Evolutionary conservation across 2,329 filamentous ascomycete species (phyloP).

Genomic region (Phoma sp.): DNA sequence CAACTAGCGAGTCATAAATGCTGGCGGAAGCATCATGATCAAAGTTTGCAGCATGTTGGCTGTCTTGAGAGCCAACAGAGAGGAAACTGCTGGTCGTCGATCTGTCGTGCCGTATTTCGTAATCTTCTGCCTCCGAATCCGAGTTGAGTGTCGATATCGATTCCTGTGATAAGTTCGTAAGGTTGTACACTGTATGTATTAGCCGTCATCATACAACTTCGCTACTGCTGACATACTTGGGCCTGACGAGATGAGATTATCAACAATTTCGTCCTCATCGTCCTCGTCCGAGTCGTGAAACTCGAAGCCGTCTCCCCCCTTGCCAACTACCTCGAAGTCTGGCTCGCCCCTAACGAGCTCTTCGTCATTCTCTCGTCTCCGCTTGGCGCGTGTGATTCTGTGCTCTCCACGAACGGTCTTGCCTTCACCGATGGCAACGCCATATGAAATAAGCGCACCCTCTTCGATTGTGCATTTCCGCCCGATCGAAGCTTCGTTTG

Average conservation of each 20-base stretch:
- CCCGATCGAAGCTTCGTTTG: conserved; percentile 73
- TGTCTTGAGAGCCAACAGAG: conserved; percentile 71
- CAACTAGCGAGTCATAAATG: conserved; percentile 82
- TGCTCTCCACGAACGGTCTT: conserved; percentile 53
- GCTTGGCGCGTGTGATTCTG: conserved; percentile 55
- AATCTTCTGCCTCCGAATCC: conserved; percentile 49
- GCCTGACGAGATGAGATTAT: conserved; percentile 48
- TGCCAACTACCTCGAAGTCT: conserved; percentile 62
- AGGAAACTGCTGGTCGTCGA: conserved; percentile 74
- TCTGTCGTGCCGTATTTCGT: conserved; percentile 57
- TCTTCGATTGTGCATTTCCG: conserved; percentile 70
- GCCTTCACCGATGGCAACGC: conserved; percentile 72
- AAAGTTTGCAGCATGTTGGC: conserved; percentile 66
- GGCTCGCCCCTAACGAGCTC: conserved; percentile 45
- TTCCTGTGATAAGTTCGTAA: conserved; percentile 56
- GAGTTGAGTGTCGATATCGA: conserved; percentile 71
- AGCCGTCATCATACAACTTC: conserved; percentile 3
- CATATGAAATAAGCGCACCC: conserved; percentile 80
- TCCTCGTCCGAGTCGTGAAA: conserved; percentile 65
- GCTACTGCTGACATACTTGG: conserved; percentile 32
- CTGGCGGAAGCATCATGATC: conserved; percentile 86
- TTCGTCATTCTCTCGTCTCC: conserved; percentile 52
- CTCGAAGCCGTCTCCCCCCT: conserved; percentile 65
- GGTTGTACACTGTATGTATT: conserved; percentile 55
- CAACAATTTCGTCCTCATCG: conserved; percentile 63